Evolutionary conservation across 176 grass and related monocot genomes (phyloP).

Genomic region (Carex scoparia): DNA sequence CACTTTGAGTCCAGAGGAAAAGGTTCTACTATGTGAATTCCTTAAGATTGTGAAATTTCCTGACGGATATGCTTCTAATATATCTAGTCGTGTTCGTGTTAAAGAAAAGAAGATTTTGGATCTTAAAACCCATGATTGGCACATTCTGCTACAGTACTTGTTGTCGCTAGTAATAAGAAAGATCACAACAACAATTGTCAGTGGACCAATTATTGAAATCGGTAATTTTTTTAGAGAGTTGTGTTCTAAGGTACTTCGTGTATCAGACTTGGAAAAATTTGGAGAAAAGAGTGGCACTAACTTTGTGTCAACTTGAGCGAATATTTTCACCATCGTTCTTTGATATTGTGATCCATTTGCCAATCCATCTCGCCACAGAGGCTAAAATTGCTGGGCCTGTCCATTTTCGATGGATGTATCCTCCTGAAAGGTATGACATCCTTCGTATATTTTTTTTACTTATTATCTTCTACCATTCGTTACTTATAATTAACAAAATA

Average conservation of each 20-base stretch:
- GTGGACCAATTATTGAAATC: slow-evolving; percentile 2
- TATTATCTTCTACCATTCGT: neutral
- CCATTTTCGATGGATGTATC: slow-evolving; percentile 36
- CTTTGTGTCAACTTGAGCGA: slow-evolving; percentile 23
- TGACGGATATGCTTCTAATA: slow-evolving; percentile 20
- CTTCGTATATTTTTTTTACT: neutral
- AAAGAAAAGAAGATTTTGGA: neutral
- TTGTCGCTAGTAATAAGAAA: neutral
- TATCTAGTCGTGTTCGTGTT: slow-evolving; percentile 4
- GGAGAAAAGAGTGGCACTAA: neutral
- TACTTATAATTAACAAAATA: neutral
- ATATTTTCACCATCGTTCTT: slow-evolving; percentile 16
- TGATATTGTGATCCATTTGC: slow-evolving; percentile 23
- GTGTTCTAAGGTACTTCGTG: slow-evolving; percentile 10
- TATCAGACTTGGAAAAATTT: neutral
- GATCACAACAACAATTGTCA: neutral
- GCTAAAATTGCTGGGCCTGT: slow-evolving; percentile 15
- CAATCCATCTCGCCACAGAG: slow-evolving; percentile 24
- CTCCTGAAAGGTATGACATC: slow-evolving; percentile 18
- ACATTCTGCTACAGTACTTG: slow-evolving; percentile 23
- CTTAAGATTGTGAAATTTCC: slow-evolving; percentile 6
- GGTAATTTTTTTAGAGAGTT: slow-evolving; percentile 21
- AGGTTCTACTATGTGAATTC: neutral
- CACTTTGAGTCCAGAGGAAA: neutral
- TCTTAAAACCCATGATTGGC: slow-evolving; percentile 33